Evolutionary conservation across 345 rosid species (phyloP).

Genomic region (Clausena lansium): DNA sequence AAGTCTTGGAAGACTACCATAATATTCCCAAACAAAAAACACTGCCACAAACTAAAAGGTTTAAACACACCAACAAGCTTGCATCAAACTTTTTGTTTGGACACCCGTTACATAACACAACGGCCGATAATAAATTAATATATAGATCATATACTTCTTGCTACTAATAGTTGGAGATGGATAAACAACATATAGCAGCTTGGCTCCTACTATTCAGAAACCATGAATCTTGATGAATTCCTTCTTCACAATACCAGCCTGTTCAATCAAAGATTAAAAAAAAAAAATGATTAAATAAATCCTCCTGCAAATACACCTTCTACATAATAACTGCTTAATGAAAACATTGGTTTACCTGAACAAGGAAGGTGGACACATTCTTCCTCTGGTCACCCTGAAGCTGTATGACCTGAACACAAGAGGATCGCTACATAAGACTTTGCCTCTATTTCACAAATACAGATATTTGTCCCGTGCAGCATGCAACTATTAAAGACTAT

Average conservation of each 20-base stretch:
- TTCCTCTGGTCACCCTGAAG: constrained; percentile 88
- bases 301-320: too few relatives aligned
- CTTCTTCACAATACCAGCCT: constrained; percentile 88
- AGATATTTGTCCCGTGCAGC: background rate
- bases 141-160: background rate
- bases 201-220: constrained; percentile 34
- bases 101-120: background rate
- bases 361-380: constrained; percentile 73
- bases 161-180: background rate
- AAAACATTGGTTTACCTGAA: constrained; percentile 42
- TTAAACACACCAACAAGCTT: background rate
- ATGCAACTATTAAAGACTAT: background rate
- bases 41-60: background rate
- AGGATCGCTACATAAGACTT: background rate
- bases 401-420: constrained; percentile 63
- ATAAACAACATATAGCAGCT: constrained; percentile 9
- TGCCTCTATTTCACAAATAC: background rate
- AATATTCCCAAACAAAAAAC: background rate
- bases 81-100: background rate
- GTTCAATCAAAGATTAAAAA: constrained; percentile 1
- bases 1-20: constrained; percentile 6
- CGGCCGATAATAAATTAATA: background rate
- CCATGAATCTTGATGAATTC: constrained; percentile 83
- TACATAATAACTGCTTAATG: background rate
- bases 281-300: background rate